These are phyloP conservation scores for Annona cherimola DNA, from an alignment of 164 flowering plant genomes.

Conservation along the genomic window DNA sequence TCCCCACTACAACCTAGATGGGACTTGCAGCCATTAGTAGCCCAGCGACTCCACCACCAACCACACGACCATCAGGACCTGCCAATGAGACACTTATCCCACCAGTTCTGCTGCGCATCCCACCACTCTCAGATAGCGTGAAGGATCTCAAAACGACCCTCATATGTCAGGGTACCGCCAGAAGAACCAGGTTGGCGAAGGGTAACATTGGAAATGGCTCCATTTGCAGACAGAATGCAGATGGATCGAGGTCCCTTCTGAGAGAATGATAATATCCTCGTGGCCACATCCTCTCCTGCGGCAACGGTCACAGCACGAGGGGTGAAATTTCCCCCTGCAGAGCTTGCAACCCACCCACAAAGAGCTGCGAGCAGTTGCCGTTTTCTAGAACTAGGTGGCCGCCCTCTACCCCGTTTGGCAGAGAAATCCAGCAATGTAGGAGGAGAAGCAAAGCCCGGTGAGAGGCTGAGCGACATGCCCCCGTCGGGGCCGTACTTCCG, in stretches of 20 bases:
- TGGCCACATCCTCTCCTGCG: constrained; percentile 86
- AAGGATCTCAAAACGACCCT: constrained; percentile 93
- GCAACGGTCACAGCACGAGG: constrained; percentile 72
- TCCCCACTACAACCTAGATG: too few relatives aligned
- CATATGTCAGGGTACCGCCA: constrained; percentile 76
- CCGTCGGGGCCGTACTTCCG: constrained; percentile 78
- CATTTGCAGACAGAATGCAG: constrained; percentile 85
- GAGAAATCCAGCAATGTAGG: constrained; percentile 22
- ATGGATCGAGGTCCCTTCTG: constrained; percentile 67
- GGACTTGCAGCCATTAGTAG: constrained; percentile 70
- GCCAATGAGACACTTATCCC: constrained; percentile 80
- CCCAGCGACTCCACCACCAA: constrained; percentile 86
- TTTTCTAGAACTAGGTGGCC: constrained; percentile 61
- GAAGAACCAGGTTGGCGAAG: constrained; percentile 80
- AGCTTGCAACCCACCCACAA: constrained; percentile 58
- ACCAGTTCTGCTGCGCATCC: constrained; percentile 50
- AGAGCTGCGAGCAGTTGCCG: constrained; percentile 54
- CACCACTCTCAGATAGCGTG: constrained; percentile 42
- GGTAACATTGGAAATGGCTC: constrained; percentile 76
- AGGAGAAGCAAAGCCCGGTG: constrained; percentile 25
- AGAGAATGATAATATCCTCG: constrained; percentile 56
- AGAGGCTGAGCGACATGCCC: constrained; percentile 26
- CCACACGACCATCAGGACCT: constrained; percentile 87
- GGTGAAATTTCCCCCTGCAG: constrained; percentile 72
- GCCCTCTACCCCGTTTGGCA: constrained; percentile 53